phyloP scores from a whole-genome alignment of 495 filamentous ascomycete genomes.

The Xylaria castorea region DNA sequence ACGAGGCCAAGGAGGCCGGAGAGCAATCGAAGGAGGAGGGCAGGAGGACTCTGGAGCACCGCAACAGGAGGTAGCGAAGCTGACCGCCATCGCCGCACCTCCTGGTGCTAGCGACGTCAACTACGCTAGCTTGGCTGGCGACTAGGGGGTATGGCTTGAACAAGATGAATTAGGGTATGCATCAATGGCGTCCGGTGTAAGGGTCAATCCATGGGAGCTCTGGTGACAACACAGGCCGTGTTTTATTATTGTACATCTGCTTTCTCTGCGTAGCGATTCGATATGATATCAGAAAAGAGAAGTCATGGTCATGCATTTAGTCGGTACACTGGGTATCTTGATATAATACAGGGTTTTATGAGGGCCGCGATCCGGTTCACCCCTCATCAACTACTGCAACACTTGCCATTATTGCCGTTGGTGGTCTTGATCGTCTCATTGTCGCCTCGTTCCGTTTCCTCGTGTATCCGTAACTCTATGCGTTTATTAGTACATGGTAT shows the following conservation, averaged over 20 bases:
- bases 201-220: slow-evolving; percentile 18
- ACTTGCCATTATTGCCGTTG: slow-evolving; percentile 54
- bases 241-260: slow-evolving; percentile 42
- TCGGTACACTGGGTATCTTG: slow-evolving; percentile 41
- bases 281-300: slow-evolving; percentile 45
- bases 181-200: slow-evolving; percentile 40
- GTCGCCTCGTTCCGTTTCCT: slow-evolving; percentile 88
- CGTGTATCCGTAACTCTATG: slow-evolving; percentile 83
- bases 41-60: slow-evolving; percentile 37
- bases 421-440: slow-evolving; percentile 82
- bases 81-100: slow-evolving; percentile 72
- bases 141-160: slow-evolving; percentile 52
- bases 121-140: slow-evolving; percentile 85
- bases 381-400: slow-evolving; percentile 47
- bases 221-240: slow-evolving; percentile 40
- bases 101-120: slow-evolving; percentile 82
- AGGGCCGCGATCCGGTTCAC: slow-evolving; percentile 39
- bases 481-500: slow-evolving; percentile 13
- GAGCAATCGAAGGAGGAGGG: slow-evolving; percentile 42
- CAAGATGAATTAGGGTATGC: slow-evolving; percentile 36
- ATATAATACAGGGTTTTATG: slow-evolving; percentile 40
- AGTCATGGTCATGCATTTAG: slow-evolving; percentile 43
- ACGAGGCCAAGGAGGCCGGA: slow-evolving; percentile 34
- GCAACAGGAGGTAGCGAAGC: slow-evolving; percentile 52
- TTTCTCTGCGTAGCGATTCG: slow-evolving; percentile 39